Evolutionary conservation across 108 stramenopile genomes (phyloP), one percentile per base, ranked within the genome.

Genomic region (Schizochytrium sp.): DNA sequence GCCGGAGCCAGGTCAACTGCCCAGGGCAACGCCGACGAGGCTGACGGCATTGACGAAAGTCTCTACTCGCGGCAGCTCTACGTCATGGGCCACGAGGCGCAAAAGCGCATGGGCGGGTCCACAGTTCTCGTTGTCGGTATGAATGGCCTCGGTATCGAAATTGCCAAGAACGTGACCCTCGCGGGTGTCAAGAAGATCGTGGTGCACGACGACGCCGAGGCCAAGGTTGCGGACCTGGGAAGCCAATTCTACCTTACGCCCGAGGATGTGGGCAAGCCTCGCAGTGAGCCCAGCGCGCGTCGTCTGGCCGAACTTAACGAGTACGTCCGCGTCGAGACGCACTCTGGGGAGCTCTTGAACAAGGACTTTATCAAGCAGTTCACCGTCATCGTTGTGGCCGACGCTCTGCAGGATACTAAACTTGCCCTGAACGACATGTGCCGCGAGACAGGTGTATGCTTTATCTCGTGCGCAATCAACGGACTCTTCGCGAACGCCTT

Each of bases 41-140:
- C 63, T 14, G 28, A 60, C 41, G 89, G 89, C 12, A 92, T 99
- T 72, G 98, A 99, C 91, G 98, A 99, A 90, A 96, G 96, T 88
- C 92, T 98, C 87, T 99, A 99, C 91, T 97, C 97, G 60, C 97
- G 98, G 25, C 99, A 99, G 93, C 97, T 99, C 41, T 98, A 98
- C 90, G 98, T 99, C n/a, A 97, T 98, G 97, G 99, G 99, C 58
- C 97, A 97, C 92, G 98, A 98, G 92, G 99, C 98, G 44, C 98
- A 99, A 91, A 94, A 95, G 55, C 95, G 96, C 44, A 97, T 99
- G 98, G 96, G 97, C 93, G 92, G 95, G n/a, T 94, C 95, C 57
- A 91, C 94, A 16, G 98, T 97, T 48, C 91, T 99, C 63, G 57
- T 99, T 72, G 90, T 97, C 25, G 99, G 99, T 34, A 83, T 95